A percentile compares a stretch with the other conserved stretches of the same genome.
These are phyloP conservation scores for Butyriboletus appendiculatus DNA, from an alignment of 1,284 basidiomycete species.

Conservation along the genomic window DNA sequence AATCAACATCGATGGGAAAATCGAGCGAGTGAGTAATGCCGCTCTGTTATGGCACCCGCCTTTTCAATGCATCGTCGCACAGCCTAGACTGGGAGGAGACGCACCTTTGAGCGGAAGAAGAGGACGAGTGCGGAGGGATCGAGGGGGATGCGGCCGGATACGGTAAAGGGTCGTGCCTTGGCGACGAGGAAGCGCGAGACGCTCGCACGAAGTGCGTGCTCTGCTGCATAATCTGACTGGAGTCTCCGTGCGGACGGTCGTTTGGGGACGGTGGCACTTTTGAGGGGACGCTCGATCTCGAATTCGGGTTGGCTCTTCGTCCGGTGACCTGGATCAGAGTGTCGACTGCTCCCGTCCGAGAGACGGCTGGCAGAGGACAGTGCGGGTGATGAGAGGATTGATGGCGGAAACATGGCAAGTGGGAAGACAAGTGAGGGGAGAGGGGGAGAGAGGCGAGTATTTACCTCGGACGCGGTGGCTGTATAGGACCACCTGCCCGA, in stretches of 20 bases:
- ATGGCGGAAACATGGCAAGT: slow-evolving; percentile 28
- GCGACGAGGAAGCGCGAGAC: slow-evolving; percentile 57
- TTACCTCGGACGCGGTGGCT: slow-evolving; percentile 38
- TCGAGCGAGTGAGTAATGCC: slow-evolving; percentile 78
- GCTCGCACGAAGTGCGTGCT: slow-evolving; percentile 55
- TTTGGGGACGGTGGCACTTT: slow-evolving; percentile 36
- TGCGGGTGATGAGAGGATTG: slow-evolving; percentile 33
- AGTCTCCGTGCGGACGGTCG: slow-evolving; percentile 33
- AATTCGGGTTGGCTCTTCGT: slow-evolving; percentile 46
- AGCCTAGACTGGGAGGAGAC: slow-evolving; percentile 15
- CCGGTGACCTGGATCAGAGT: slow-evolving; percentile 34
- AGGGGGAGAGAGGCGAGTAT: slow-evolving; percentile 21
- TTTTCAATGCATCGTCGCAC: slow-evolving; percentile 3
- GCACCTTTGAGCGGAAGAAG: slow-evolving; percentile 78
- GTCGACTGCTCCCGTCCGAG: slow-evolving; percentile 36
- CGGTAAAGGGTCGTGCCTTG: slow-evolving; percentile 63
- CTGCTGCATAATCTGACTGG: slow-evolving; percentile 48
- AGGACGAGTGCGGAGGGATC: slow-evolving; percentile 66
- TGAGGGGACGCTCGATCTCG: slow-evolving; percentile 59
- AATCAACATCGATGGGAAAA: slow-evolving; percentile 76
- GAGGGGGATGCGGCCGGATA: slow-evolving; percentile 68
- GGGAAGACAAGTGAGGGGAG: slow-evolving; percentile 13
- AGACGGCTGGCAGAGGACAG: slow-evolving; percentile 35
- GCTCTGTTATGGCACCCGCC: slow-evolving; percentile 45
- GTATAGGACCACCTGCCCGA: slow-evolving; percentile 32